These are phyloP conservation scores for Seiridium cupressi DNA, from an alignment of 2,329 filamentous ascomycete genomes.

Conservation along the genomic window DNA sequence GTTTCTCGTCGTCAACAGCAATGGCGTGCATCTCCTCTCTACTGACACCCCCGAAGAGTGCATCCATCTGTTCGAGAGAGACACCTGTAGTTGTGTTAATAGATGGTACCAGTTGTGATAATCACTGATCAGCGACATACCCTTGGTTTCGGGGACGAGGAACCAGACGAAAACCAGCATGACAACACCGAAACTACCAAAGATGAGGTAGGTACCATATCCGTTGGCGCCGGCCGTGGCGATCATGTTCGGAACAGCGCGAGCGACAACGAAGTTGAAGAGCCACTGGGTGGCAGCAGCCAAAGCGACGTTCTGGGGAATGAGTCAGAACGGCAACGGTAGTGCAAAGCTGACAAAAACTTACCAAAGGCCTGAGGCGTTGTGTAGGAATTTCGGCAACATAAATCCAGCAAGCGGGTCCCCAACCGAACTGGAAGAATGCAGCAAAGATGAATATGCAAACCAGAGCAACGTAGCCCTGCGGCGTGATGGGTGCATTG, in stretches of 20 bases:
- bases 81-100: conserved; percentile 43
- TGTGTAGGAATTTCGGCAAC: conserved; percentile 65
- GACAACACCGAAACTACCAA: conserved; percentile 58
- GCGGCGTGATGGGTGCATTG: conserved; percentile 49
- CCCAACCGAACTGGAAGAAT: conserved; percentile 67
- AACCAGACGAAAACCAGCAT: conserved; percentile 64
- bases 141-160: conserved; percentile 43
- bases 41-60: conserved; percentile 48
- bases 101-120: too few relatives aligned
- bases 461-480: conserved; percentile 64
- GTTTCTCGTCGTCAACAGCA: not conserved
- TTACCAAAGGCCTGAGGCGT: conserved; percentile 34
- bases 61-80: conserved; percentile 58
- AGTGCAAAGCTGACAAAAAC: not conserved
- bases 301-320: conserved; percentile 50
- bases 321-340: not conserved
- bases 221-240: conserved; percentile 36
- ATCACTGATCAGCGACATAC: conserved; percentile 13
- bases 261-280: conserved; percentile 64
- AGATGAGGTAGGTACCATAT: conserved; percentile 60
- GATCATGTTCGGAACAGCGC: conserved; percentile 64
- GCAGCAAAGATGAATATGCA: conserved; percentile 68
- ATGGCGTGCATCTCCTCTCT: conserved; percentile 1
- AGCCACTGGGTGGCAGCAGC: conserved; percentile 63
- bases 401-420: conserved; percentile 63